phyloP scores from a whole-genome alignment of 139 green algal species.

The Asterochloris erici region DNA sequence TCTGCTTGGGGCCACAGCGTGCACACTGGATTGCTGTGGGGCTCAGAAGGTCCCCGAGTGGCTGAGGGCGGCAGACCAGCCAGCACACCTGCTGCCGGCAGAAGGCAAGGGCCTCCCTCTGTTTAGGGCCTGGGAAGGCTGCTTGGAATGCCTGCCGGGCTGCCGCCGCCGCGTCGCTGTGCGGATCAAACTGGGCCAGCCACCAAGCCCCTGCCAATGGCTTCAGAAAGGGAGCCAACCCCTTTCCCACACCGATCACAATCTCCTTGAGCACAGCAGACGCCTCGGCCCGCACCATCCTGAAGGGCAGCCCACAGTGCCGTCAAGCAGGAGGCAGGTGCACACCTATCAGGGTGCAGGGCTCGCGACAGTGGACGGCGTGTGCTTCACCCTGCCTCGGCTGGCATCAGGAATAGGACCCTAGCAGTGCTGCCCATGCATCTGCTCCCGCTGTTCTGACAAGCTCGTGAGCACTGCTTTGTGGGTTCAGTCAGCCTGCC shows the following conservation, averaged over 20 bases:
- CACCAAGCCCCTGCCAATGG: constrained; percentile 30
- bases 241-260: constrained; percentile 31
- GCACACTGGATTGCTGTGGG: background rate
- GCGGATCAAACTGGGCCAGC: constrained; percentile 61
- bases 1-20: background rate
- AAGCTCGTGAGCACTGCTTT: no score
- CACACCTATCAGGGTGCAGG: constrained; percentile 39
- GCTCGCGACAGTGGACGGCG: no score
- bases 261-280: constrained; percentile 41
- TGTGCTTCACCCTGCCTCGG: no score
- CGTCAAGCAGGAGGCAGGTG: constrained; percentile 26
- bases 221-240: constrained; percentile 33
- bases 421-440: no score
- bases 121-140: constrained; percentile 47
- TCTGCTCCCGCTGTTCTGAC: no score
- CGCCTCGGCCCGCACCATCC: constrained; percentile 58
- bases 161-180: constrained; percentile 54
- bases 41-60: background rate
- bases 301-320: background rate
- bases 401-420: no score
- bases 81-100: constrained; percentile 35
- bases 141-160: constrained; percentile 45
- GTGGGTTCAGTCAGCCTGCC: no score
- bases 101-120: constrained; percentile 53
- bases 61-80: background rate